phyloP scores from a whole-genome alignment of 495 filamentous ascomycete genomes.

The Massariosphaeria phaeospora region DNA sequence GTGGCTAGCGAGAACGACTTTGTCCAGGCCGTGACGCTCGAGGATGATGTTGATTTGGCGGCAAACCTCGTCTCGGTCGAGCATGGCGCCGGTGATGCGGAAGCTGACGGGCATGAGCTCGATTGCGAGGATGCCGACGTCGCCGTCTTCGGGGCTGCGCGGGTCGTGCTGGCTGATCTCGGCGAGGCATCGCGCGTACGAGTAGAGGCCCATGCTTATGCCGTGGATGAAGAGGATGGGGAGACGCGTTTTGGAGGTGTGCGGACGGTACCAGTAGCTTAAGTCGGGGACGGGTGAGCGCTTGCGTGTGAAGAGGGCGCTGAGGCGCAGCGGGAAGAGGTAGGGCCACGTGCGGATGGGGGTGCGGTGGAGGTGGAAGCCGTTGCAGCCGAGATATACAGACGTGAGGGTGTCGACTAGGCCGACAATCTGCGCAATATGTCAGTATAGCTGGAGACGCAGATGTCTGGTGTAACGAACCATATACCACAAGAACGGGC shows the following conservation, averaged over 20 bases:
- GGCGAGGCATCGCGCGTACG: slow-evolving; percentile 54
- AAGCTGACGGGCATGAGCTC: slow-evolving; percentile 61
- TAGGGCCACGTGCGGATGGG: slow-evolving; percentile 37
- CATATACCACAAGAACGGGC: slow-evolving; percentile 60
- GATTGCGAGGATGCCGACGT: slow-evolving; percentile 58
- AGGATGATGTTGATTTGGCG: slow-evolving; percentile 51
- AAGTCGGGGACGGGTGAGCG: slow-evolving; percentile 47
- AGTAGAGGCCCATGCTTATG: slow-evolving; percentile 63
- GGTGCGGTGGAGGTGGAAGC: slow-evolving; percentile 44
- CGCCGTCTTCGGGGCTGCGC: slow-evolving; percentile 28
- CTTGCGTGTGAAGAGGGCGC: slow-evolving; percentile 41
- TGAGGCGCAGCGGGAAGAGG: slow-evolving; percentile 53
- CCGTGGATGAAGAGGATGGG: slow-evolving; percentile 66
- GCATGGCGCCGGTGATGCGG: slow-evolving; percentile 51
- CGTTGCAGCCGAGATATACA: slow-evolving; percentile 39
- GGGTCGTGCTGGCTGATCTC: slow-evolving; percentile 42
- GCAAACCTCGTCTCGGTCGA: slow-evolving; percentile 47
- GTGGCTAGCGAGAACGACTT: slow-evolving; percentile 53
- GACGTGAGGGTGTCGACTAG: slow-evolving; percentile 50
- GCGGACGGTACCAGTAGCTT: slow-evolving; percentile 61
- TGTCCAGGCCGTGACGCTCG: slow-evolving; percentile 49
- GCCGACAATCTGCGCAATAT: slow-evolving; percentile 32
- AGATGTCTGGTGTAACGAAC: slow-evolving; percentile 34
- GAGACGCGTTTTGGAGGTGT: slow-evolving; percentile 49
- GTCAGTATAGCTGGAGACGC: neutral